Evolutionary conservation across 1,139 yeast genomes (phyloP).

Genomic region (Debaryomyces psychrophilus): DNA sequence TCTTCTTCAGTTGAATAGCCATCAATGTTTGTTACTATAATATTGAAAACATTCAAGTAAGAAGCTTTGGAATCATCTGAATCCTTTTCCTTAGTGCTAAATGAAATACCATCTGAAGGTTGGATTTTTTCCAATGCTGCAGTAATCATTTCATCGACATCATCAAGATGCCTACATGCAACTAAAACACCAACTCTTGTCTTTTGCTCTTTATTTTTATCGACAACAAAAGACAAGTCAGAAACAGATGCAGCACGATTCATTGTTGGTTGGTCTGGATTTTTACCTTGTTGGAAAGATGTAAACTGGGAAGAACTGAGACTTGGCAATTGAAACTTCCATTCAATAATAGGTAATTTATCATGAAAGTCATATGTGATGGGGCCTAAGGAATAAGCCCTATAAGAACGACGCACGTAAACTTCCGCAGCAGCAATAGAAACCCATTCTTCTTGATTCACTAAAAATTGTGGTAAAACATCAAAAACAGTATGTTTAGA

Average conservation of each 20-base stretch:
- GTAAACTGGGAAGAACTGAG: constrained; percentile 67
- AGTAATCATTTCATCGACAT: constrained; percentile 77
- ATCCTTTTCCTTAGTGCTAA: constrained; percentile 35
- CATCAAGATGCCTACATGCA: constrained; percentile 84
- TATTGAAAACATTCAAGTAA: constrained; percentile 72
- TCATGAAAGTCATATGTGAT: constrained; percentile 65
- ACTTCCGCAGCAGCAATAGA: constrained; percentile 97
- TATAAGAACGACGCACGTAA: constrained; percentile 93
- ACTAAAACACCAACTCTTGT: constrained; percentile 86
- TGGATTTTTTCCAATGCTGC: constrained; percentile 78
- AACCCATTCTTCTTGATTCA: constrained; percentile 82
- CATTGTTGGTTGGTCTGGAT: constrained; percentile 43
- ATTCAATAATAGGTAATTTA: constrained; percentile 71
- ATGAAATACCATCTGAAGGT: constrained; percentile 41
- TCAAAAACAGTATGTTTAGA: constrained; percentile 96
- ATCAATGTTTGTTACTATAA: constrained; percentile 72
- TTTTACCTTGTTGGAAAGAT: constrained; percentile 57
- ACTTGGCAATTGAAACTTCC: constrained; percentile 90
- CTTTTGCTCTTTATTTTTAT: constrained; percentile 51
- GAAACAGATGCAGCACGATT: constrained; percentile 91
- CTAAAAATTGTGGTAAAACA: constrained; percentile 88
- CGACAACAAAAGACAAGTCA: constrained; percentile 84
- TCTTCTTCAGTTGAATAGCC: constrained; percentile 76
- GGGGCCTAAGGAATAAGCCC: constrained; percentile 89
- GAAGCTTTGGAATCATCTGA: constrained; percentile 39